phyloP scores from a whole-genome alignment of 2,329 filamentous ascomycete genomes.

The Tricladium varicosporioides region DNA sequence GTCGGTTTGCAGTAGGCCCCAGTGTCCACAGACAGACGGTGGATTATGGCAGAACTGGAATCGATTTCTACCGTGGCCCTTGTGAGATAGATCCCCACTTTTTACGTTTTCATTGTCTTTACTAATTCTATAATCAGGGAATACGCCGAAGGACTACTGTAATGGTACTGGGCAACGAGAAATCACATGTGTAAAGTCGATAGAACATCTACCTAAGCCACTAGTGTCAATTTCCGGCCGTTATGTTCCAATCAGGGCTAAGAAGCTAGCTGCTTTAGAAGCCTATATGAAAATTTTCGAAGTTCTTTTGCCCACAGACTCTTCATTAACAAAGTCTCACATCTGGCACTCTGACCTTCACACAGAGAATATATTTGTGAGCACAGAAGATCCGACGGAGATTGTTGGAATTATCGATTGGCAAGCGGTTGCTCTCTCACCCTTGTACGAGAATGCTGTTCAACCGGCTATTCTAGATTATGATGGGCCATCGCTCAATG shows the following conservation, averaged over 20 bases:
- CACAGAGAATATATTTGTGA: constrained; percentile 14
- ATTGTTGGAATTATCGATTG: constrained; percentile 15
- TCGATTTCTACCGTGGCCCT: constrained; percentile 12
- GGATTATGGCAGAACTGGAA: background rate
- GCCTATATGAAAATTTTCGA: background rate
- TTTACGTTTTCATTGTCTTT: background rate
- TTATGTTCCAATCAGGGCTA: constrained; percentile 1
- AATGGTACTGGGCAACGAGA: constrained; percentile 4
- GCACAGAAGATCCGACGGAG: constrained; percentile 9
- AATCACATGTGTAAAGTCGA: constrained; percentile 5
- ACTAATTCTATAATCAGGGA: constrained; percentile 4
- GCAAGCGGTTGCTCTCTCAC: constrained; percentile 5
- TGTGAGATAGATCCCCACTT: constrained; percentile 6
- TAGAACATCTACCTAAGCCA: background rate
- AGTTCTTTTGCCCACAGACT: constrained; percentile 2
- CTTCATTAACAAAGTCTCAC: background rate
- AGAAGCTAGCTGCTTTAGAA: constrained; percentile 4
- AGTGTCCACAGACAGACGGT: background rate
- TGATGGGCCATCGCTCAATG: background rate
- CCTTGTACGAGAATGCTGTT: constrained; percentile 1
- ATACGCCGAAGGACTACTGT: constrained; percentile 5
- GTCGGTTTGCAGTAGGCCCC: constrained; percentile 1
- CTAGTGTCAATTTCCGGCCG: background rate
- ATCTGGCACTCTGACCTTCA: constrained; percentile 15
- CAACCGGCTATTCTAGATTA: constrained; percentile 5